phyloP scores from a whole-genome alignment of 805 yeast species.

The Yarrowia bubula region DNA sequence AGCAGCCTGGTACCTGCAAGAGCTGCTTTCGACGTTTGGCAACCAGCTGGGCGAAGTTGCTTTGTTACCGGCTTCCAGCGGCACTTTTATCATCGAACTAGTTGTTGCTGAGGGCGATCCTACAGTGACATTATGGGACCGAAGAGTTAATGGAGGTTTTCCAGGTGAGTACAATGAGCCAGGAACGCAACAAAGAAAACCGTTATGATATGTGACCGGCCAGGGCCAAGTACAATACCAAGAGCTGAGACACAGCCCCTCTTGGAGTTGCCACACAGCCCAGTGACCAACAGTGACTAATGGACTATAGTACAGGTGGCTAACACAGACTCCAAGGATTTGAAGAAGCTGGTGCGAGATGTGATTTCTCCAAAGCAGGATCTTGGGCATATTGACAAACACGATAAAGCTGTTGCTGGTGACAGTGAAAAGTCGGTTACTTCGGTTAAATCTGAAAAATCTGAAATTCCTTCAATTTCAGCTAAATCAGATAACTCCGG shows the following conservation, averaged over 20 bases:
- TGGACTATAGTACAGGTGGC: neutral
- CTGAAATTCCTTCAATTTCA: too few relatives aligned
- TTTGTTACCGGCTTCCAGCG: slow-evolving; percentile 49
- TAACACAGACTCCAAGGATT: slow-evolving; percentile 60
- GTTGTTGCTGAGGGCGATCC: slow-evolving; percentile 40
- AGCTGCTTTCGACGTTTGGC: slow-evolving; percentile 77
- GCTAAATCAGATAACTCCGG: too few relatives aligned
- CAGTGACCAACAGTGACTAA: neutral
- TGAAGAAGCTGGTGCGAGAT: slow-evolving; percentile 67
- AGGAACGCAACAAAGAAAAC: neutral
- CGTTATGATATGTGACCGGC: slow-evolving; percentile 38
- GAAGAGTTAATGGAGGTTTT: slow-evolving; percentile 66
- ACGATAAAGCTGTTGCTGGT: slow-evolving; percentile 6
- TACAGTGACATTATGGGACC: slow-evolving; percentile 52
- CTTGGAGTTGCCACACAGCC: neutral
- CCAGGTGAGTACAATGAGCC: slow-evolving; percentile 37
- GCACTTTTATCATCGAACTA: slow-evolving; percentile 60
- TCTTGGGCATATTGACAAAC: slow-evolving; percentile 64
- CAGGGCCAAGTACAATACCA: neutral
- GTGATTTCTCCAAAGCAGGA: slow-evolving; percentile 51
- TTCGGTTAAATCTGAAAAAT: too few relatives aligned
- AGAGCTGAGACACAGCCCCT: too few relatives aligned
- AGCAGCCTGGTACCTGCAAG: slow-evolving; percentile 86
- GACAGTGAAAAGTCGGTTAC: too few relatives aligned
- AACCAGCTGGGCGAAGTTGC: slow-evolving; percentile 54